A percentile compares a stretch with the other conserved stretches of the same genome.
Evolutionary conservation across 352 stramenopile species (phyloP).

Genomic region (Phytophthora macrochlamydospora): DNA sequence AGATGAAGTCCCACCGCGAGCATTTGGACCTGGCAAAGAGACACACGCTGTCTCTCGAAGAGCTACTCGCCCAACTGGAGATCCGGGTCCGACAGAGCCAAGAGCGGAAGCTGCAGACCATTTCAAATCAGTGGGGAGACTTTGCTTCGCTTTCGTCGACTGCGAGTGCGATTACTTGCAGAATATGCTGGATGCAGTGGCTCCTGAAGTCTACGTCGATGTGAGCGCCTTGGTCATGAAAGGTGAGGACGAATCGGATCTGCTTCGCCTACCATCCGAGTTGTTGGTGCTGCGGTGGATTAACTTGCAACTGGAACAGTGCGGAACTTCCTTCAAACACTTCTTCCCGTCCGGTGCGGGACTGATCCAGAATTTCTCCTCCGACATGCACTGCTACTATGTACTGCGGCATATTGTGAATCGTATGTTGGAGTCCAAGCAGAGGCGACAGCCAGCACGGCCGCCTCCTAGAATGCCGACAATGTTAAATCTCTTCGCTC

Average conservation of each 20-base stretch:
- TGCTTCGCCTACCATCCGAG: constrained; percentile 56
- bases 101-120: constrained; percentile 61
- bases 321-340: constrained; percentile 34
- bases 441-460: constrained; percentile 1
- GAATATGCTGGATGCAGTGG: constrained; percentile 64
- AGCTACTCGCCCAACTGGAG: constrained; percentile 59
- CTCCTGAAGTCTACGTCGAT: constrained; percentile 50
- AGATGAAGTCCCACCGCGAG: constrained; percentile 53
- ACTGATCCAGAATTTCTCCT: constrained; percentile 75
- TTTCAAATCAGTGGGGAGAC: constrained; percentile 71
- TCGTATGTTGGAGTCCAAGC: constrained; percentile 30
- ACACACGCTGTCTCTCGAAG: constrained; percentile 59
- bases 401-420: constrained; percentile 60
- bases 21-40: constrained; percentile 67
- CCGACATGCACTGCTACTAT: constrained; percentile 67
- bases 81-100: constrained; percentile 50
- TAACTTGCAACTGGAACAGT: constrained; percentile 65
- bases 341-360: constrained; percentile 19
- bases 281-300: constrained; percentile 74
- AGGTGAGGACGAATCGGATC: constrained; percentile 58
- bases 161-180: constrained; percentile 54
- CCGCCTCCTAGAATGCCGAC: constrained; percentile 17
- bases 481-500: constrained; percentile 21
- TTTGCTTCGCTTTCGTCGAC: constrained; percentile 70
- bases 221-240: constrained; percentile 45